Evolutionary conservation across 2,329 filamentous ascomycete genomes (phyloP), one percentile per base, ranked within the genome.

Genomic region (Bertia moriformis): DNA sequence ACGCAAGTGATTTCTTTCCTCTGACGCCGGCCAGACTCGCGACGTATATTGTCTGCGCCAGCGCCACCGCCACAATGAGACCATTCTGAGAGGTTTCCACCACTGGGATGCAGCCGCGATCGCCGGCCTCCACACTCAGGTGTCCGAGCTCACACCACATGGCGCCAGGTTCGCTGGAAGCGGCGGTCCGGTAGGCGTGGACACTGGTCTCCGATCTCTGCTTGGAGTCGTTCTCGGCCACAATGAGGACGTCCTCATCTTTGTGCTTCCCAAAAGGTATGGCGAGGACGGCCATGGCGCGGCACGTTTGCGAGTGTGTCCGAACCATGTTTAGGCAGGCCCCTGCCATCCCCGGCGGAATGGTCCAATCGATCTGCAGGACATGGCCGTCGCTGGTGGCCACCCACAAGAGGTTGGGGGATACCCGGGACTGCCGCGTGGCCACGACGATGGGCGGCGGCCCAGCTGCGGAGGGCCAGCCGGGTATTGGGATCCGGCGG

Each of bases 401-500:
- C 7, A 78, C 69, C 74, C 74, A 80, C 30, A 78, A 42, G 17
- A 67, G 57, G 30, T 71, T 59, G 3, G 66, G 51, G 1, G 58
- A 51, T 19, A 49, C 56, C 33, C 57, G 56, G 2, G 68, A 71
- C 14, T 64, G 48, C 32, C 54, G 54, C 3, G 55, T 52, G 4
- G 61, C 50, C 4, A 63, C 55, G 19, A 65, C 54, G 47, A 41
- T 55, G 41, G 32, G 41, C 35, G 42, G 44, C n/a, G 48, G 44
- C n/a, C 46, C 48, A 4, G 53, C 49, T 12, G 45, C 40, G 14
- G 46, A 48, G 38, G 48, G 44, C 17, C 49, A 58, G n/a, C n/a
- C n/a, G 52, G 47, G 63, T 46, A 79, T 62, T 12, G 71, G 62
- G 38, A 95, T 78, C 41, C 77, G 74, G 47, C 85, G 78, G 36